Evolutionary conservation across 352 stramenopile species (phyloP).

Genomic region (Globisporangium spinosum): DNA sequence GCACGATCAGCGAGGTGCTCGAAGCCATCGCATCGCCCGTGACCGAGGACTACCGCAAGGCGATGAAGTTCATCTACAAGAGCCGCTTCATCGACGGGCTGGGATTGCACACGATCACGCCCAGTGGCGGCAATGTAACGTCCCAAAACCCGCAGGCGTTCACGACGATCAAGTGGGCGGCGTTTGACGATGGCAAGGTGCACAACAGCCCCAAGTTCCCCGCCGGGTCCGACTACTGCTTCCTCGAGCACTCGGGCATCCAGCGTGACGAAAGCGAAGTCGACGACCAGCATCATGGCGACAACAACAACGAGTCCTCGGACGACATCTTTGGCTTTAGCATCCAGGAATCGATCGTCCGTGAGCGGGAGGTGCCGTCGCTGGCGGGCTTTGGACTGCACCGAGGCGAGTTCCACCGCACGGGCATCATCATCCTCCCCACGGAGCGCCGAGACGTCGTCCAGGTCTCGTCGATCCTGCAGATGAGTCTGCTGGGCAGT

Average conservation of each 20-base stretch:
- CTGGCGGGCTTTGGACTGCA: constrained; percentile 50
- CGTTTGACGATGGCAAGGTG: constrained; percentile 46
- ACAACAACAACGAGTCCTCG: background rate
- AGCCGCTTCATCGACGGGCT: constrained; percentile 57
- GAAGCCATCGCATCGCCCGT: constrained; percentile 55
- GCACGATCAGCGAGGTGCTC: constrained; percentile 63
- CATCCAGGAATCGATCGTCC: constrained; percentile 61
- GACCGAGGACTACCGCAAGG: constrained; percentile 61
- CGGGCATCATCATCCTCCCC: constrained; percentile 57
- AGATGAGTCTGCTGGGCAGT: constrained; percentile 37
- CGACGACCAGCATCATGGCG: background rate
- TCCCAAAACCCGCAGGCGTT: constrained; percentile 43
- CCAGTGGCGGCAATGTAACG: constrained; percentile 16
- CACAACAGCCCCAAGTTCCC: constrained; percentile 27
- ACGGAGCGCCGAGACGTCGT: constrained; percentile 57
- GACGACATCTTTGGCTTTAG: constrained; percentile 53
- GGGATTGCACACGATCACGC: constrained; percentile 49
- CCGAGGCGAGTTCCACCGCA: constrained; percentile 55
- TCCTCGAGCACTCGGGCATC: constrained; percentile 70
- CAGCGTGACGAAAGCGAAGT: constrained; percentile 18
- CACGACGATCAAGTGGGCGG: constrained; percentile 73
- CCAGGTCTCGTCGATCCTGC: constrained; percentile 61
- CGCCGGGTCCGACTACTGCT: constrained; percentile 68
- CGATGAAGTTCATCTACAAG: constrained; percentile 65
- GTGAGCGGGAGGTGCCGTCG: constrained; percentile 53